Base-by-base conservation (phyloP, 2,329 filamentous ascomycete species). In the Colletotrichum sp. region DNA sequence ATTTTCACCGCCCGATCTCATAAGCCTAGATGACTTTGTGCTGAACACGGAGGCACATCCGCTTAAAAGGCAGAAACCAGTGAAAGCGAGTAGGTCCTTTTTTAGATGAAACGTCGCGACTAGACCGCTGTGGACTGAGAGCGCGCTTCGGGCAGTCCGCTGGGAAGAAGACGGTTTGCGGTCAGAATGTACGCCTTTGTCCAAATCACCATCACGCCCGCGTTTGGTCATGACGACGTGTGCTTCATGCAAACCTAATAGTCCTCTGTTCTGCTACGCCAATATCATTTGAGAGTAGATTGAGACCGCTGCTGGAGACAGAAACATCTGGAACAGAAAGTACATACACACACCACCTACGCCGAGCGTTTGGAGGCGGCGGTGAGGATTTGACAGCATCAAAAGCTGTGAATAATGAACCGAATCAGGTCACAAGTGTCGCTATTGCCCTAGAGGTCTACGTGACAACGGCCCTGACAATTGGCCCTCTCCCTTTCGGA, bases 11-110 rank as follows among this genome's bases (percentile, higher is more conserved):
- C 90, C 92, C 1, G 87, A 89, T 24, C 80, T 92, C 39, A 86
- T 94, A 64, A 93, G 88, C 80, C 83, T 95, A 80, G 94, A 95
- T 82, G 89, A 94, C 10, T 95, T 88, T 82, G 92, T 95, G 60
- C 82, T 92, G 34, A 90, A 90, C 69, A 90, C 89, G 1, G 89
- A 90, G 80, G 89, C 88, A 3, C 89, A 90, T 78, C 89, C 89
- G 2, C 80, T 87, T 6, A 71, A 28, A n/a, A 32, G 75, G 10
- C 64, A 44, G 21, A 60, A 39, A 5, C 26, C 59, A 9, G 55
- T 26, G 10, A 62, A 63, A 36, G 62, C 52, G n/a, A 64, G 36
- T 15, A 28, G n/a, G 34, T 63, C 34, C 16, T 59, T 60, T 32
- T 59, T 64, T 16, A 39, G 15, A n/a, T 39, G 15, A 28, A 30